Evolutionary conservation across 208 protist genomes (phyloP).

Genomic region (Acanthamoeba polyphaga): DNA sequence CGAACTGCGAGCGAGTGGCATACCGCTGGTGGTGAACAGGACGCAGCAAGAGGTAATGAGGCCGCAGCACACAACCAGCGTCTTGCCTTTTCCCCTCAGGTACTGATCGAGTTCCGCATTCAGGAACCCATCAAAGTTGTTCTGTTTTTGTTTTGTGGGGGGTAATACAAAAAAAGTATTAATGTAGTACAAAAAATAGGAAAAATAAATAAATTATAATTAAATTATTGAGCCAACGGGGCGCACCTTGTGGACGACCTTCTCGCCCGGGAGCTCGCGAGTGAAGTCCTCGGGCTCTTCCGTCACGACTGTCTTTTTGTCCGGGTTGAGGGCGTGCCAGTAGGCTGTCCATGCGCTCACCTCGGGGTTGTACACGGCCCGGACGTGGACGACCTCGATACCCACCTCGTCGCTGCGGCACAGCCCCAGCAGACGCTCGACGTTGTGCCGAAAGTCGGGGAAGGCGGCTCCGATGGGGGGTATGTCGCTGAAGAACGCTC

Average conservation of each 20-base stretch:
- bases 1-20: neutral
- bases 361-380: conserved; percentile 18
- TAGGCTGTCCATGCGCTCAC: conserved; percentile 45
- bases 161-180: no score
- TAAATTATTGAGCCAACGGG: no score
- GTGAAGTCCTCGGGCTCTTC: conserved; percentile 4
- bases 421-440: neutral
- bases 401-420: conserved; percentile 13
- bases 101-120: neutral
- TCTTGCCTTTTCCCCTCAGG: conserved; percentile 36
- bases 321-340: conserved; percentile 45
- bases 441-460: conserved; percentile 12
- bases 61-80: conserved; percentile 2
- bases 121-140: conserved; percentile 67
- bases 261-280: conserved; percentile 1
- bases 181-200: no score
- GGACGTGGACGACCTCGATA: conserved; percentile 30
- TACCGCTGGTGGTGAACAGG: conserved; percentile 20
- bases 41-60: conserved; percentile 52
- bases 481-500: conserved; percentile 50
- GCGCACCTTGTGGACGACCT: conserved; percentile 20
- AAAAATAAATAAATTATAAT: no score
- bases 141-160: neutral
- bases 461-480: neutral
- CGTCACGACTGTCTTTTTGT: conserved; percentile 18